Evolutionary conservation across 169 alveolate species (phyloP).

Genomic region (Plasmodium ovale): DNA sequence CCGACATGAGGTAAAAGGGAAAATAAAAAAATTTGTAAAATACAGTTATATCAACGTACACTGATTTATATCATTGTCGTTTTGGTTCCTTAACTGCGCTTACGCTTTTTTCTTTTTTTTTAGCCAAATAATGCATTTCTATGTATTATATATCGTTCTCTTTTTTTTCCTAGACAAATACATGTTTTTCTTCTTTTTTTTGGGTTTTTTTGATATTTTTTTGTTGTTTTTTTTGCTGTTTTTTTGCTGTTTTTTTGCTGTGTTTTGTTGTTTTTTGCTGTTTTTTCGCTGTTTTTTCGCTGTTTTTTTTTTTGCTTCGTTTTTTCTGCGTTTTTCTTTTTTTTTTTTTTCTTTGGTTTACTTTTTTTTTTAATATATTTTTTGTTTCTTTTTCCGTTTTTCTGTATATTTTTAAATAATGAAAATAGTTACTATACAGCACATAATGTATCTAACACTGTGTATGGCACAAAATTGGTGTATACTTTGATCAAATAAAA

Average conservation of each 20-base stretch:
- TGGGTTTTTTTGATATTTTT: neutral
- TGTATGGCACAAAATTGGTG: neutral
- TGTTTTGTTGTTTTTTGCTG: too few species aligned
- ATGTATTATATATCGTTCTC: neutral
- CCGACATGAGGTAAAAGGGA: neutral
- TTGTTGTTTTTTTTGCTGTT: too few species aligned
- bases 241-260: too few species aligned
- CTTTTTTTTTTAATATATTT: neutral
- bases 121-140: neutral
- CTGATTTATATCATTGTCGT: neutral
- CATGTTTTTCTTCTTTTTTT: neutral
- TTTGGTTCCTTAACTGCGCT: neutral
- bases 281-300: too few species aligned
- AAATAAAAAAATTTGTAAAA: neutral
- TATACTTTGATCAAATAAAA: neutral
- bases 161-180: slow-evolving; percentile 1
- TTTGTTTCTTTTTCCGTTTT: neutral
- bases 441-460: neutral
- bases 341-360: neutral
- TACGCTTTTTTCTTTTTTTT: neutral
- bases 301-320: too few species aligned
- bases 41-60: neutral
- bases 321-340: neutral
- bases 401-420: neutral
- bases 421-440: neutral